Evolutionary conservation across 106 monocot genomes (phyloP), one percentile per base, ranked within the genome.

Genomic region (Acanthochlamys bracteata): DNA sequence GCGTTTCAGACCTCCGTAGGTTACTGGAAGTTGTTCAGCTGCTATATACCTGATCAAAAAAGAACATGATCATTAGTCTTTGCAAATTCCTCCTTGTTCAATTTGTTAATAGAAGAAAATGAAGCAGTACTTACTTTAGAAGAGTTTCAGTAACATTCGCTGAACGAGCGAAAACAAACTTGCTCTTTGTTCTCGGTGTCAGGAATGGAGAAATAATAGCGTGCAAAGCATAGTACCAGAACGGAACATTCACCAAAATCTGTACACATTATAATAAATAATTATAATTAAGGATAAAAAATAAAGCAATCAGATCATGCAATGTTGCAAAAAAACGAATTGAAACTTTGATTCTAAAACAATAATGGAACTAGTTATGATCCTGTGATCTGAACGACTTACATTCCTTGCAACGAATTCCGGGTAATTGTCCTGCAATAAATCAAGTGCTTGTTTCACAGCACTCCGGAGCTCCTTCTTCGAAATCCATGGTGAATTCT

Each of bases 181-280:
- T 92, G 87, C 87, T 92, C 76, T 74, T 86, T 53, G 86, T 92
- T 68, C 91, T 81, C 74, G 84, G 87, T 40, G 91, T 92, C 21
- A 92, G 53, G 74, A 92, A 92, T 14, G 91, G 91, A n/a, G 75
- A 74, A 25, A 92, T 11, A 0, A 92, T 20, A 53, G 79, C 61
- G 20, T 79, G 63, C 68, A 86, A 66, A 6, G 86, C 91, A 20
- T 74, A 77, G 61, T 87, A 92, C 91, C 91, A 92, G 59, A 80
- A 92, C 4, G 91, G 86, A 23, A 83, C 87, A 67, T 87, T 86
- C 72, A 92, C 76, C 61, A 90, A 70, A 41, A 90, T 79, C 90
- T 90, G 49, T 23, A 73, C 20, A 42, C 9, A 39, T 1, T 24
- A 43, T 39, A 51, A 53, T 57, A 57, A 2, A 41, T 0, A 26